Base-by-base conservation (phyloP, 768 basidiomycete genomes). In the Strobilomyces echinocephalus region DNA sequence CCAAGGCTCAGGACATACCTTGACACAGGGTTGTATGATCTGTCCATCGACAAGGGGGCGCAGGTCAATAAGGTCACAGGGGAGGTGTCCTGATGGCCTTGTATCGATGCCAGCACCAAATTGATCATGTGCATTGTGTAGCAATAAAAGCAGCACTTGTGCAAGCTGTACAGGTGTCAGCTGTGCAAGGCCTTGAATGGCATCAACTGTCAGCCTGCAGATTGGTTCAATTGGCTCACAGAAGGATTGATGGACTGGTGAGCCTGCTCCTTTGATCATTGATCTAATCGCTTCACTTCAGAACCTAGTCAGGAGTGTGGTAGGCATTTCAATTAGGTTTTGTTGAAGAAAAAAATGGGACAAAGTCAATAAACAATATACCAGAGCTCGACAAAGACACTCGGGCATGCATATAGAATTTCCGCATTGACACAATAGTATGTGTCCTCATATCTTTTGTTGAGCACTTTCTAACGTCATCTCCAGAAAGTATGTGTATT, bases 201-300 rank as follows among this genome's bases (percentile, higher is more conserved):
- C 20, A 36, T 69, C 1, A 57, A 64, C 8, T 55, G 53, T 45
- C 51, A 28, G 5, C 53, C 52, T 6, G 8, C 16, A 8, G 36
- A 57, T 11, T 39, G 38, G 66, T 55, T 38, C 21, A 58, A 57
- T 49, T 65, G 58, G 55, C 56, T 66, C 36, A 61, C 59, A 1
- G 57, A 60, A 31, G 35, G 55, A 26, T 66, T 59, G 9, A 47
- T 66, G 7, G 66, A 68, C 20, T 66, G 62, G 64, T 66, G 12
- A 38, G 66, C 0, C 28, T 8, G 4, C 28, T 28, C 28, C 28
- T 1, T 20, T 18, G 2, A 18, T 43, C 26, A 4, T 18, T 9
- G 12, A 36, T 14, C 0, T 14, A 20, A 1, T 5, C 31, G 47
- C 11, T 53, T 26, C 8, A 8, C 8, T 21, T 30, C 11, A 34